These are phyloP conservation scores for Elaeis oleifera DNA, from an alignment of 202 grass and related monocot species.

Conservation along the genomic window DNA sequence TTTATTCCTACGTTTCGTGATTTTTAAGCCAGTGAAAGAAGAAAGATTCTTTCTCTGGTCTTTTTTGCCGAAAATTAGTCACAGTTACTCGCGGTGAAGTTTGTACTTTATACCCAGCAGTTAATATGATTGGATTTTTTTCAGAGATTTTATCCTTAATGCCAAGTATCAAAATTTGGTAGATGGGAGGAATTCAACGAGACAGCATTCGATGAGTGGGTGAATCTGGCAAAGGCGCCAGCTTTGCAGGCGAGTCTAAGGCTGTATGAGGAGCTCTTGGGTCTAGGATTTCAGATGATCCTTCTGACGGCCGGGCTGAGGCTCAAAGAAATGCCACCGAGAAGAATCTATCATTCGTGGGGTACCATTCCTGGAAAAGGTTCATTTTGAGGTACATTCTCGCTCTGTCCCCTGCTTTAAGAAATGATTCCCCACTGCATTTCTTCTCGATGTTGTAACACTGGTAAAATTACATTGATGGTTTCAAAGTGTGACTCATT, in stretches of 20 bases:
- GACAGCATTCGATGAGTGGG: neutral
- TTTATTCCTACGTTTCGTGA: neutral
- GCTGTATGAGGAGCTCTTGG: slow-evolving; percentile 20
- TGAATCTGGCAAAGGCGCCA: slow-evolving; percentile 1
- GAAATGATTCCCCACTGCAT: no score
- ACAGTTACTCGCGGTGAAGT: no score
- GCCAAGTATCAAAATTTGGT: neutral
- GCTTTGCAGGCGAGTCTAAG: slow-evolving; percentile 14
- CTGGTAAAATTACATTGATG: no score
- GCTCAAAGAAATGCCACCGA: neutral
- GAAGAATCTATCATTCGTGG: slow-evolving; percentile 7
- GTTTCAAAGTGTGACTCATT: no score
- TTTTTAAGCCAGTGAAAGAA: no score
- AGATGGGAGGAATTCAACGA: slow-evolving; percentile 10
- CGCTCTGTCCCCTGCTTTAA: neutral
- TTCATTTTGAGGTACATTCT: slow-evolving; percentile 26
- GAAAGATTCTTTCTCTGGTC: no score
- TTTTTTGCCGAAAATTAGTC: no score
- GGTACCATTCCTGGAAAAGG: slow-evolving; percentile 15
- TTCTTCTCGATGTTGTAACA: no score
- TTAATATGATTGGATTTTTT: neutral
- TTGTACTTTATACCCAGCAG: no score
- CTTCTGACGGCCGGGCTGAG: slow-evolving; percentile 14
- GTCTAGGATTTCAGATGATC: slow-evolving; percentile 24
- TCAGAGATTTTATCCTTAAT: no score